These are phyloP conservation scores for Saccharomycopsis guyanensis DNA, from an alignment of 805 yeast genomes.

Conservation along the genomic window DNA sequence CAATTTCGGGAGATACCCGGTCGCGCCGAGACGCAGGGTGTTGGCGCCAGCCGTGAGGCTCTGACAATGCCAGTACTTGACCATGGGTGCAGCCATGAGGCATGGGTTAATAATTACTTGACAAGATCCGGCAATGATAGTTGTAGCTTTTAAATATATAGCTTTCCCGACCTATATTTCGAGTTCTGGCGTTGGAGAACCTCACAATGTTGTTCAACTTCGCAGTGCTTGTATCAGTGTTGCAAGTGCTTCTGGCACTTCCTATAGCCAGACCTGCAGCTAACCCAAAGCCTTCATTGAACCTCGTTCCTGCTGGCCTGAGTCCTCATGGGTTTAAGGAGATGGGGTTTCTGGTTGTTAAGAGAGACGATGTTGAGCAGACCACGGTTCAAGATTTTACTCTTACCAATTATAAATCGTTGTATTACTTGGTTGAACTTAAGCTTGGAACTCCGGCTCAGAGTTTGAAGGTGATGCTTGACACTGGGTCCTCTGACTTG, in stretches of 20 bases:
- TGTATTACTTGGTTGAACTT: constrained; percentile 27
- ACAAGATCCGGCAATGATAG: no score
- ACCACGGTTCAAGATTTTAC: neutral
- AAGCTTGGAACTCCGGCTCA: constrained; percentile 52
- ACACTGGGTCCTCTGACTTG: constrained; percentile 70
- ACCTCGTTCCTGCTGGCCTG: neutral
- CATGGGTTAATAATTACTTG: no score
- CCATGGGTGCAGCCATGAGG: no score
- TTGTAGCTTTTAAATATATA: no score
- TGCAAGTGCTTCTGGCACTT: neutral
- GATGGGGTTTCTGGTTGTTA: neutral
- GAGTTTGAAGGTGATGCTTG: constrained; percentile 47
- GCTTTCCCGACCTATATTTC: no score
- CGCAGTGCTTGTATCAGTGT: neutral
- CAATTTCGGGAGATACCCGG: no score
- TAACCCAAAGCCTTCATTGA: neutral
- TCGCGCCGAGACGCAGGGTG: no score
- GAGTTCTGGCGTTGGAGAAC: no score
- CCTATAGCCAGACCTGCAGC: neutral
- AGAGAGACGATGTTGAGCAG: neutral
- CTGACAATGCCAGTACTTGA: no score
- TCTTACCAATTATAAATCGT: constrained; percentile 1
- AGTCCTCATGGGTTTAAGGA: neutral
- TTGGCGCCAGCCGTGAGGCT: no score
- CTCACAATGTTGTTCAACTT: neutral